phyloP scores from a whole-genome alignment of 106 monocot species.

The Agapanthus africanus region DNA sequence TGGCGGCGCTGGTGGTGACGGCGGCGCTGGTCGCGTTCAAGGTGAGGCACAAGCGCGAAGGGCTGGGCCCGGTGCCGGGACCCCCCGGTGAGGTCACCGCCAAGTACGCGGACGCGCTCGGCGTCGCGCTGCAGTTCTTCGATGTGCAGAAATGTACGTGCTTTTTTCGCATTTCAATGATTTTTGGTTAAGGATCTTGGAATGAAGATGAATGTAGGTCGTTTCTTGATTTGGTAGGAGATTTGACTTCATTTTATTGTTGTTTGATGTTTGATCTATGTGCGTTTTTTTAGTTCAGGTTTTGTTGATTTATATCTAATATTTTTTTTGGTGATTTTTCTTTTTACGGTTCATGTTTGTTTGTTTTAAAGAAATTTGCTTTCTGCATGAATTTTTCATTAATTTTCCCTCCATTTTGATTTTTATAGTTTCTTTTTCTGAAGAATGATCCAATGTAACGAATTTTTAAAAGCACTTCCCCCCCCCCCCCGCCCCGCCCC shows the following conservation, averaged over 20 bases:
- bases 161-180: background rate
- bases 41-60: constrained; percentile 34
- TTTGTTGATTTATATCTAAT: background rate
- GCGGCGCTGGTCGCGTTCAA: constrained; percentile 42
- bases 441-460: too few relatives aligned
- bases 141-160: constrained; percentile 83
- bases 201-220: too few relatives aligned
- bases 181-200: too few relatives aligned
- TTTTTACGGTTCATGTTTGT: background rate
- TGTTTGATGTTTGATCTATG: background rate
- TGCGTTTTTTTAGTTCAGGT: background rate
- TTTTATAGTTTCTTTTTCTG: too few relatives aligned
- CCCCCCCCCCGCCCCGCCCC: too few relatives aligned
- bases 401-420: too few relatives aligned
- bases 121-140: constrained; percentile 89
- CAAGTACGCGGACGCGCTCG: constrained; percentile 80
- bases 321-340: background rate
- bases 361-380: background rate
- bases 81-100: constrained; percentile 71
- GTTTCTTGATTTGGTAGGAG: too few relatives aligned
- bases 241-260: background rate
- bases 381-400: background rate
- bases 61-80: constrained; percentile 53
- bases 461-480: too few relatives aligned
- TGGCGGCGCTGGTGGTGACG: constrained; percentile 54